Evolutionary conservation across 305 asterid species (phyloP), one percentile per base, ranked within the genome.

Genomic region (Fraxinus albicans): DNA sequence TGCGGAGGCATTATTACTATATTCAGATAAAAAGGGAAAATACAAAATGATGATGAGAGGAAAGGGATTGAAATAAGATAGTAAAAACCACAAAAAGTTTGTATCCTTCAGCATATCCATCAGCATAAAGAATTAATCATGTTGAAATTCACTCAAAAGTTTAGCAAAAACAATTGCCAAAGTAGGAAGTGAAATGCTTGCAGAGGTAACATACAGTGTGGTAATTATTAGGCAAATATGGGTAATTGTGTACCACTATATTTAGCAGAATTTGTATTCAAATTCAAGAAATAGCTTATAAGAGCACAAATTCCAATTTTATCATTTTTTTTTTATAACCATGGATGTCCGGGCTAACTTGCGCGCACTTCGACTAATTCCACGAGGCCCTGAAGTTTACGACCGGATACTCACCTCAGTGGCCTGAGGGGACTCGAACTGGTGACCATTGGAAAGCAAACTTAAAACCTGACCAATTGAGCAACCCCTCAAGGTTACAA

Each of bases 21-120:
- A 82, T 23, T 36, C 17, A 6, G 29, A 77, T 29, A 25, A 27
- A 33, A 34, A 17, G 25, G 50, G 63, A 42, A 29, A 35, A 55
- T n/a, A 29, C 78, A 38, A 17, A 29, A 50, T 50, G 6, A 40
- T 35, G 12, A 69, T 10, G 7, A 40, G 25, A 21, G 47, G 77
- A 36, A 77, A 77, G 10, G 9, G 33, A 44, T 35, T 58, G 83
- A 31, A 73, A 69, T 63, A 17, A 42, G 40, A 80, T 58, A 73
- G 77, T 63, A 34, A 73, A 55, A 63, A 36, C 67, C 76, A 47
- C 81, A 7, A 44, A n/a, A 47, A 17, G 79, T 76, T 47, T 25
- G 83, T 58, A 69, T 15, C 40, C 80, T 72, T 29, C 73, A 81
- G 60, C 73, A 82, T 55, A 67, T 15, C 38, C 80, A 76, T 31